Evolutionary conservation across 805 yeast species (phyloP).

Genomic region (Ogataea thermomethanolica): DNA sequence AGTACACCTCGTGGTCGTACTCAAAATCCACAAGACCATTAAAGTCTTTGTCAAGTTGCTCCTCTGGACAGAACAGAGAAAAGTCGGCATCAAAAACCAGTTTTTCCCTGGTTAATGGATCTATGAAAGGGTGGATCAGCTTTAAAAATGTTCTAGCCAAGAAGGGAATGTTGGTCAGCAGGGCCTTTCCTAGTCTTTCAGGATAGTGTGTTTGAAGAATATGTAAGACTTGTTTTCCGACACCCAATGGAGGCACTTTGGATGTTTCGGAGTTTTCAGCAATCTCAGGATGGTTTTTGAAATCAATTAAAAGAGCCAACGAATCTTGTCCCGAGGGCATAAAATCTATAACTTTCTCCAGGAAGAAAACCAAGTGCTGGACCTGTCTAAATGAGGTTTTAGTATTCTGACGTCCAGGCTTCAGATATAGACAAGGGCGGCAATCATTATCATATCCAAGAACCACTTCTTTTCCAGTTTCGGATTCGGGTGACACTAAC

Average conservation of each 20-base stretch:
- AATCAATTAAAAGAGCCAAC: slow-evolving; percentile 85
- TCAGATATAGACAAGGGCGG: slow-evolving; percentile 88
- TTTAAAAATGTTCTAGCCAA: slow-evolving; percentile 90
- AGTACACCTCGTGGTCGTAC: slow-evolving; percentile 75
- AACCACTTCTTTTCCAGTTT: slow-evolving; percentile 88
- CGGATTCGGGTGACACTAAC: slow-evolving; percentile 63
- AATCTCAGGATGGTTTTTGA: slow-evolving; percentile 68
- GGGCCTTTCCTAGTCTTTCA: slow-evolving; percentile 90
- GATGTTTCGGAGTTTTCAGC: slow-evolving; percentile 50
- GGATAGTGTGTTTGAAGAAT: slow-evolving; percentile 97
- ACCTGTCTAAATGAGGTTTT: slow-evolving; percentile 87
- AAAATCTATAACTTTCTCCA: slow-evolving; percentile 87
- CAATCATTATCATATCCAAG: slow-evolving; percentile 87
- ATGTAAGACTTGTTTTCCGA: slow-evolving; percentile 87
- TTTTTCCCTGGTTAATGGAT: slow-evolving; percentile 91
- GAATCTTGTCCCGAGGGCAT: slow-evolving; percentile 98
- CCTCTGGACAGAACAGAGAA: slow-evolving; percentile 71
- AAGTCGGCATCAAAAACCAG: slow-evolving; percentile 90
- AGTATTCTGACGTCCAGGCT: slow-evolving; percentile 95
- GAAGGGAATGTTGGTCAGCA: slow-evolving; percentile 90
- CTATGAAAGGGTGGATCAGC: slow-evolving; percentile 92
- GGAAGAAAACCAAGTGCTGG: slow-evolving; percentile 90
- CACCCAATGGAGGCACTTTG: slow-evolving; percentile 83
- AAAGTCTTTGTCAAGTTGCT: slow-evolving; percentile 77
- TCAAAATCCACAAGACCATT: slow-evolving; percentile 85